A percentile compares a stretch with the other conserved stretches of the same genome.
These are phyloP conservation scores for Septoria linicola DNA, from an alignment of 2,329 filamentous ascomycete species.

Conservation along the genomic window DNA sequence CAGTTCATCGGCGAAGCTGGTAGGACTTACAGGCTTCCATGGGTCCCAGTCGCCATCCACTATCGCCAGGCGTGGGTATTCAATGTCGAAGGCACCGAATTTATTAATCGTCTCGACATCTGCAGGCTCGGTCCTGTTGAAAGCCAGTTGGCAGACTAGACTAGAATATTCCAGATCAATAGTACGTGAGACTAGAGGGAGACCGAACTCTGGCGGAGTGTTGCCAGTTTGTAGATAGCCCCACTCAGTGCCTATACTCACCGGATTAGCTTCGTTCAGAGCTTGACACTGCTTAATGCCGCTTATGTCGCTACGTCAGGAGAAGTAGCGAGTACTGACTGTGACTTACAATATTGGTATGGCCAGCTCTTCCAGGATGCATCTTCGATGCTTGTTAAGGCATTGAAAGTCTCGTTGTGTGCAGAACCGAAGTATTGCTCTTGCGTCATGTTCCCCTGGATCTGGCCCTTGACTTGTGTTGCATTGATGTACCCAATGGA, in stretches of 20 bases:
- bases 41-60: conserved; percentile 77
- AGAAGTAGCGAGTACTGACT: too few species aligned
- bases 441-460: conserved; percentile 40
- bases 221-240: conserved; percentile 75
- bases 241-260: conserved; percentile 57
- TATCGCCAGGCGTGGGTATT: conserved; percentile 72
- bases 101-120: conserved; percentile 69
- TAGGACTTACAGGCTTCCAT: conserved; percentile 58
- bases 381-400: conserved; percentile 13
- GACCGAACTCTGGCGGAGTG: conserved; percentile 57
- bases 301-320: too few species aligned
- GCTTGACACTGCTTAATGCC: too few species aligned
- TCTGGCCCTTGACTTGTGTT: conserved; percentile 45
- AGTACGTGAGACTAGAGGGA: conserved; percentile 70
- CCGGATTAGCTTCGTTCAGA: too few species aligned
- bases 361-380: conserved; percentile 48
- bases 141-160: conserved; percentile 63
- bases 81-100: conserved; percentile 69
- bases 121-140: conserved; percentile 66
- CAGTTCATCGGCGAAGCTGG: too few species aligned
- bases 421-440: conserved; percentile 52
- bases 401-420: conserved; percentile 45
- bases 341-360: conserved; percentile 43
- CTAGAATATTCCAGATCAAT: conserved; percentile 64
- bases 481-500: conserved; percentile 56